Conservation (phyloP, 129 eudicot species). For the Flaveria sonorensis region DNA sequence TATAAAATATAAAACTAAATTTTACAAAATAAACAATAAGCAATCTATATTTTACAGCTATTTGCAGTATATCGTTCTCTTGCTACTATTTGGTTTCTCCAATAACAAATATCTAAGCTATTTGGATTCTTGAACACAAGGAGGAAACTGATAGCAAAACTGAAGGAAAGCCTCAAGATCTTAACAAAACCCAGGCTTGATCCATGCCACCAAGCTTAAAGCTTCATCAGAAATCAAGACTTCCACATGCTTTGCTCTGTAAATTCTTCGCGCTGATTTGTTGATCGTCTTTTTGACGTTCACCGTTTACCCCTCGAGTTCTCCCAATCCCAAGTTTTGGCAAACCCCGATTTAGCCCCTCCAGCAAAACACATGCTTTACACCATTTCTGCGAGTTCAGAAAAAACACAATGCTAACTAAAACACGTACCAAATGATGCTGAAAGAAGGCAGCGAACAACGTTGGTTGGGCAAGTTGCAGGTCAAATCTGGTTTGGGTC, state of each 20-base stretch:
- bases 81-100: not conserved
- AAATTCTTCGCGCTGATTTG: slow-evolving; percentile 46
- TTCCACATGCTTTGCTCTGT: slow-evolving; percentile 81
- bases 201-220: not conserved
- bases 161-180: not conserved
- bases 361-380: slow-evolving; percentile 92
- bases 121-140: not conserved
- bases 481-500: not conserved
- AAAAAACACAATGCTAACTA: slow-evolving; percentile 9
- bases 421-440: not conserved
- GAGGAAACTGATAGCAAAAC: not conserved
- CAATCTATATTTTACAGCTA: not conserved
- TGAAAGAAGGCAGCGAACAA: not conserved
- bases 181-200: not conserved
- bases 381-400: slow-evolving; percentile 83
- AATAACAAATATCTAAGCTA: not conserved
- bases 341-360: slow-evolving; percentile 89
- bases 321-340: slow-evolving; percentile 95
- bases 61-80: not conserved
- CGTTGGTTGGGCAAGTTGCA: not conserved
- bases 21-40: not conserved
- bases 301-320: slow-evolving; percentile 53
- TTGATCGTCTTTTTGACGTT: slow-evolving; percentile 35
- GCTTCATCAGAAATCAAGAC: slow-evolving; percentile 52
- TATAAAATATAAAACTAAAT: too few species aligned